Conservation (phyloP, 2,329 filamentous ascomycete genomes). For the Ophiocordyceps polyrhachis-furcata region DNA sequence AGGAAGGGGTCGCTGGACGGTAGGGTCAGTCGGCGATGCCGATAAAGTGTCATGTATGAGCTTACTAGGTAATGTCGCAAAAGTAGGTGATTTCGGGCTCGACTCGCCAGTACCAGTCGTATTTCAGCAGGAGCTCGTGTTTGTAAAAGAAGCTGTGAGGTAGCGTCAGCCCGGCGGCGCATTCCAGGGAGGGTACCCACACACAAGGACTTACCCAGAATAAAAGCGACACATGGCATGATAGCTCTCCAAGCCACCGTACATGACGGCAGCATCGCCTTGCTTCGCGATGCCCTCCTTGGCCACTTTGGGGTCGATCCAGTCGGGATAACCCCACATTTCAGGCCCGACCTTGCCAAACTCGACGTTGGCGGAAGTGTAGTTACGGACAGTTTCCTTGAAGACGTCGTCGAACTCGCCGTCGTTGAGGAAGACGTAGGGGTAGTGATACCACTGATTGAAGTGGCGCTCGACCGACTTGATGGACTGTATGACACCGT, state of each 20-base stretch:
- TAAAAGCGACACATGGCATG: conserved; percentile 99
- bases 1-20: conserved; percentile 68
- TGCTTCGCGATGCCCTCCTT: conserved; percentile 95
- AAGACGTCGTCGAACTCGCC: conserved; percentile 92
- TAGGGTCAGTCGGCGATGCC: not conserved
- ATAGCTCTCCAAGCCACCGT: conserved; percentile 95
- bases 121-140: conserved; percentile 83
- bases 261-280: conserved; percentile 96
- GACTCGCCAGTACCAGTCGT: conserved; percentile 99
- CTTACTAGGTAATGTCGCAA: conserved; percentile 94
- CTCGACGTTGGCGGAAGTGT: conserved; percentile 75
- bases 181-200: conserved; percentile 4
- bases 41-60: not conserved
- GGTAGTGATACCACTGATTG: conserved; percentile 97
- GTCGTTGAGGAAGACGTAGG: conserved; percentile 96
- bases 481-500: conserved; percentile 88
- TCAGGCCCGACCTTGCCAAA: conserved; percentile 82
- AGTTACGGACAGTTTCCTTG: conserved; percentile 70
- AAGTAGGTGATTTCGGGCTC: conserved; percentile 99
- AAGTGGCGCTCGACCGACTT: conserved; percentile 98
- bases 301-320: conserved; percentile 84
- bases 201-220: conserved; percentile 54
- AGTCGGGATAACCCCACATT: conserved; percentile 95
- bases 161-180: conserved; percentile 2
- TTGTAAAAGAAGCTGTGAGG: conserved; percentile 73